Evolutionary conservation across 1,284 basidiomycete species (phyloP), one percentile per base, ranked within the genome.

Genomic region (Ustilago esculenta): DNA sequence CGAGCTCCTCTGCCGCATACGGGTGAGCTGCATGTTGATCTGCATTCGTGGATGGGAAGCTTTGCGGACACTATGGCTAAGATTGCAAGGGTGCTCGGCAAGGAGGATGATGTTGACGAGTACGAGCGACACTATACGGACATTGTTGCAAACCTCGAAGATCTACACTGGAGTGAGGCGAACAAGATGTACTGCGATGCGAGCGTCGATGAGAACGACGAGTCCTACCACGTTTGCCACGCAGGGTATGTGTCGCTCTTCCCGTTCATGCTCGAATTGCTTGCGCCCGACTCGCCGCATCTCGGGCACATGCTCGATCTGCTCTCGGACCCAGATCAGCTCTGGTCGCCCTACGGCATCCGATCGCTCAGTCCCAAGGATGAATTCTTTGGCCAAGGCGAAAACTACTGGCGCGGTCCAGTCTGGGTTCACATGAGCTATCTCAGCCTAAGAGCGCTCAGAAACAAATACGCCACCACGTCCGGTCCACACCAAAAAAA

Each of bases 341-440:
- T 97, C 24, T 97, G 94, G 94, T 94, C 92, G 3, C 86, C 88
- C 1, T 93, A 89, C 80, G 94, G 94, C 42, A 85, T 97, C 35
- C 89, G 94, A 34, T 94, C 92, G 72, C 84, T 97, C 48, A 92
- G 91, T 12, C 88, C 86, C 32, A 87, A 88, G 15, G 92, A 97
- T 77, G 87, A 89, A n/a, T 86, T 90, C 52, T 97, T 92, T 74
- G 94, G 93, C 15, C 85, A 88, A 75, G 94, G 90, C 47, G 94
- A 97, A 81, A 92, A 96, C 83, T 97, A 97, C 83, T 97, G 94
- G 94, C 90, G 90, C 75, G 93, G 94, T 3, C 92, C 94, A 2
- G 90, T 97, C 50, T 97, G 94, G 94, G 87, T 96, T 25, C 94
- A 92, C 80, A 93, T 97, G 89, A 96, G 97, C 82, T 97, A 93